Evolutionary conservation across 345 rosid species (phyloP).

Genomic region (Gossypium thurberi): DNA sequence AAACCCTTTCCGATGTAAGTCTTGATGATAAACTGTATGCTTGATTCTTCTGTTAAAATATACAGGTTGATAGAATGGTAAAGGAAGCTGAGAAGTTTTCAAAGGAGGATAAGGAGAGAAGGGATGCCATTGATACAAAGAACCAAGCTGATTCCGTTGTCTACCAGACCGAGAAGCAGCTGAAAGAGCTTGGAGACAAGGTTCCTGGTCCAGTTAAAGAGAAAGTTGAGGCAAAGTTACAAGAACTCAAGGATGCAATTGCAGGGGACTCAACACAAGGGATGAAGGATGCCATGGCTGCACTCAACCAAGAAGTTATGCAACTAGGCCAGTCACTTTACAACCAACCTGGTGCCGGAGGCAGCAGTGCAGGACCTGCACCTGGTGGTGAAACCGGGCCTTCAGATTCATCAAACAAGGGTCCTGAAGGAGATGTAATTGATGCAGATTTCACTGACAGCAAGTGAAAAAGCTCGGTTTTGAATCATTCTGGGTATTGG

Average conservation of each 20-base stretch:
- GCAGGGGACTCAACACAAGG: conserved; percentile 61
- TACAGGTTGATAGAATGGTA: conserved; percentile 85
- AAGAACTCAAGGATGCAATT: conserved; percentile 75
- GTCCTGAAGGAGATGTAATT: conserved; percentile 77
- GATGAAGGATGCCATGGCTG: conserved; percentile 78
- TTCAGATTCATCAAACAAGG: conserved; percentile 50
- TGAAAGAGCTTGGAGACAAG: conserved; percentile 87
- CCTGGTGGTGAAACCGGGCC: conserved; percentile 54
- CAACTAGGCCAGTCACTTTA: conserved; percentile 87
- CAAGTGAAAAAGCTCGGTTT: conserved; percentile 41
- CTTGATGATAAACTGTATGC: neutral
- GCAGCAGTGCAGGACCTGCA: conserved; percentile 34
- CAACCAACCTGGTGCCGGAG: conserved; percentile 72
- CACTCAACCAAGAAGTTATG: conserved; percentile 90
- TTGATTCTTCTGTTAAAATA: conserved; percentile 3
- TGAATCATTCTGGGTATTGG: conserved; percentile 7
- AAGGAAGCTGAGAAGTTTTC: conserved; percentile 83
- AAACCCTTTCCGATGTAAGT: neutral
- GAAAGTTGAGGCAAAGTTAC: conserved; percentile 77
- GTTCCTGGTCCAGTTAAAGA: conserved; percentile 83
- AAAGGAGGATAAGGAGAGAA: conserved; percentile 86
- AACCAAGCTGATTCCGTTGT: conserved; percentile 91
- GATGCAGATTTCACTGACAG: conserved; percentile 92
- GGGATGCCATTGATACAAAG: conserved; percentile 96
- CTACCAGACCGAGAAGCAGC: conserved; percentile 94